Evolutionary conservation across 352 stramenopile species (phyloP).

Genomic region (Phytophthora pinifolia): DNA sequence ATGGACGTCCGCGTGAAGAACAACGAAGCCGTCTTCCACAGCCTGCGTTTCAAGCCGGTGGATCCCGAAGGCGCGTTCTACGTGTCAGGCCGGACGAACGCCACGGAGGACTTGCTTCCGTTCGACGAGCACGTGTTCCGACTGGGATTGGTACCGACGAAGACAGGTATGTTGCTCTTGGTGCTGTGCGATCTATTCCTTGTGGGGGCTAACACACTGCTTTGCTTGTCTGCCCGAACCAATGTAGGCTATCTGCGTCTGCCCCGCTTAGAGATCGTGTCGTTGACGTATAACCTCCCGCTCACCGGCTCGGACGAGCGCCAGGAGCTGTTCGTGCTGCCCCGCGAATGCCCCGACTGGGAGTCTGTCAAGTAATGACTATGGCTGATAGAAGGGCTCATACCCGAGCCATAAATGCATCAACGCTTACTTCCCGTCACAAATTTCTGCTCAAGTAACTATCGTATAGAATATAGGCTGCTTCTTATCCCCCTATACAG

Average conservation of each 20-base stretch:
- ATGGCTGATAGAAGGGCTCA: not conserved
- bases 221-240: constrained; percentile 1
- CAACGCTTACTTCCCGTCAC: not conserved
- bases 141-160: constrained; percentile 71
- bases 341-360: constrained; percentile 58
- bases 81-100: constrained; percentile 74
- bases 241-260: constrained; percentile 61
- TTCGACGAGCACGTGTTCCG: constrained; percentile 63
- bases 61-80: constrained; percentile 77
- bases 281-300: constrained; percentile 61
- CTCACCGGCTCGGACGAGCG: constrained; percentile 71
- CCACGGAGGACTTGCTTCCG: constrained; percentile 72
- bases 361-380: constrained; percentile 16
- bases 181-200: not conserved
- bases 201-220: constrained; percentile 13
- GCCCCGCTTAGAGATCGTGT: constrained; percentile 76
- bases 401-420: constrained; percentile 3
- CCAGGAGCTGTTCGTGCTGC: constrained; percentile 76
- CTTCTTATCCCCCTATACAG: too few relatives aligned
- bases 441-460: too few relatives aligned
- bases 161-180: constrained; percentile 53
- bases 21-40: constrained; percentile 74
- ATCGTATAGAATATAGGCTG: too few relatives aligned
- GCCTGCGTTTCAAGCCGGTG: constrained; percentile 65
- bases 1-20: constrained; percentile 69